A percentile compares a stretch with the other conserved stretches of the same genome.
These are phyloP conservation scores for Pelargonium hybrid DNA, from an alignment of 441 rosid species.

Conservation along the genomic window DNA sequence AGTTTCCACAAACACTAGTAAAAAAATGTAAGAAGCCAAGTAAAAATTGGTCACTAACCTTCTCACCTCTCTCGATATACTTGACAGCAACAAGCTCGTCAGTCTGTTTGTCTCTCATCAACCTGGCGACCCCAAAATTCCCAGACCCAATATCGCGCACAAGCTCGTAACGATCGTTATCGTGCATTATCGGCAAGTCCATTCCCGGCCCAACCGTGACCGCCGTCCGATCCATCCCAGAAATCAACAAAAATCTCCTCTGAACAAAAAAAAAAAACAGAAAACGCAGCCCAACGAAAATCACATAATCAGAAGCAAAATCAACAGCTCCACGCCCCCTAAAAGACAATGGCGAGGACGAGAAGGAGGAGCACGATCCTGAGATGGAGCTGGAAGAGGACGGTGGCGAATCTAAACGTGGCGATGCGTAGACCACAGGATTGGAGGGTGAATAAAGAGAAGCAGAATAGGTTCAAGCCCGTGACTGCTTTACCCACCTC, in stretches of 20 bases:
- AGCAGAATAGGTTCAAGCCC: conserved; percentile 33
- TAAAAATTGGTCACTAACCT: conserved; percentile 42
- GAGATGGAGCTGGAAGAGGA: background rate
- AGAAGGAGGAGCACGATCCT: background rate
- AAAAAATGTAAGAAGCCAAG: background rate
- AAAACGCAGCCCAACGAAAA: background rate
- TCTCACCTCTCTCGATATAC: conserved; percentile 98
- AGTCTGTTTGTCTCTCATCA: conserved; percentile 82
- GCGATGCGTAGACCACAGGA: conserved; percentile 20
- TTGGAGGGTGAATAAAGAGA: conserved; percentile 32
- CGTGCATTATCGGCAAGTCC: conserved; percentile 96
- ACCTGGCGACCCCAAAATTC: conserved; percentile 84
- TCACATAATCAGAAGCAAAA: background rate
- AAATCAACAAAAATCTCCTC: background rate
- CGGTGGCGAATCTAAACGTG: background rate
- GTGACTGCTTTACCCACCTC: conserved; percentile 44
- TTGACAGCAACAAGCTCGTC: conserved; percentile 94
- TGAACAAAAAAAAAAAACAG: background rate
- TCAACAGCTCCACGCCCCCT: background rate
- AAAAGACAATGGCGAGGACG: conserved; percentile 10
- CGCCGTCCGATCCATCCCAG: conserved; percentile 61
- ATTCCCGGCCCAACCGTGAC: conserved; percentile 67
- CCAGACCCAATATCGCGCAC: conserved; percentile 88
- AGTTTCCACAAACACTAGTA: background rate
- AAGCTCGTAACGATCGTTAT: conserved; percentile 85